phyloP scores from a whole-genome alignment of 805 yeast genomes.

The Yarrowia hollandica region DNA sequence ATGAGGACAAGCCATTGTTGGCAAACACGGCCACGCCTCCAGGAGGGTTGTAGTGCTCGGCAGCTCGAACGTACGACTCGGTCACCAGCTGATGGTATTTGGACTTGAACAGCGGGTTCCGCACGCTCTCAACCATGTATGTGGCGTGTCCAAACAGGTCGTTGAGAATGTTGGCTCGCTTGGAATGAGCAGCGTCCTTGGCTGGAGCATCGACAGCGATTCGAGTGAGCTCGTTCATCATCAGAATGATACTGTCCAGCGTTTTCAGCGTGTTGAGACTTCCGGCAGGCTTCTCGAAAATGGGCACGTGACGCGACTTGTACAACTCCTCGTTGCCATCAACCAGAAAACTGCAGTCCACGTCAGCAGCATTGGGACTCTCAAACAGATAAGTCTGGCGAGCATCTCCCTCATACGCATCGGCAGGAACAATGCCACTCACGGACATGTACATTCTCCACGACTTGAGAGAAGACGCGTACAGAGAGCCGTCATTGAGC shows the following conservation, averaged over 20 bases:
- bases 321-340: neutral
- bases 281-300: neutral
- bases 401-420: neutral
- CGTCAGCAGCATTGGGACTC: neutral
- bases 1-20: neutral
- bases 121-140: neutral
- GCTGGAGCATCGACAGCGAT: neutral
- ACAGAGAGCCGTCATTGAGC: conserved; percentile 8
- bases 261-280: neutral
- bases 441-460: conserved; percentile 5
- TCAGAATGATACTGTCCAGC: neutral
- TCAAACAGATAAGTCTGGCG: neutral
- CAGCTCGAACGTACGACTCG: conserved; percentile 24
- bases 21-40: conserved; percentile 1
- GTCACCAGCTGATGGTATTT: conserved; percentile 8
- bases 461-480: neutral
- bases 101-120: neutral
- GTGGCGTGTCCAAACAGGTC: neutral
- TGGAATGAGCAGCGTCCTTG: neutral
- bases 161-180: neutral
- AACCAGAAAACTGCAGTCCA: conserved; percentile 1
- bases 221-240: conserved; percentile 3
- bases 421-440: conserved; percentile 1
- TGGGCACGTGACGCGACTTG: neutral
- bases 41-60: neutral